Conservation (phyloP, 192 early-diverging fungal species). For the Entomortierella lignicola region DNA sequence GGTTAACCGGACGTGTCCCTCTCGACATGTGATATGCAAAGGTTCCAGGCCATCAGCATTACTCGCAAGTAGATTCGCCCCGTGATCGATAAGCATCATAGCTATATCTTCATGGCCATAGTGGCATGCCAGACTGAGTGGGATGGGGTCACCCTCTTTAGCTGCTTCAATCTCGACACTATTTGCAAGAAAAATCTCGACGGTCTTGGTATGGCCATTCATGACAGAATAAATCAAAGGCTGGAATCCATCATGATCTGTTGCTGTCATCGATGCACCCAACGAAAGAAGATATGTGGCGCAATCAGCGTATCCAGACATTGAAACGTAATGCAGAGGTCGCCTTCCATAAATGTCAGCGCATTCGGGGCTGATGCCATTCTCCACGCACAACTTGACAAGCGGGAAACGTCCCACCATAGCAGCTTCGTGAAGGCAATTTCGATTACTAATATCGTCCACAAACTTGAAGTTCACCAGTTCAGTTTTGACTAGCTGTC, state of each 20-base stretch:
- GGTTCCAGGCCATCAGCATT: constrained; percentile 89
- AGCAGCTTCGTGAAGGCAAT: constrained; percentile 89
- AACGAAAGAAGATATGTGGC: constrained; percentile 67
- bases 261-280: constrained; percentile 63
- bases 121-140: constrained; percentile 89
- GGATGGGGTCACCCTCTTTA: constrained; percentile 70
- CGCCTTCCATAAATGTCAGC: constrained; percentile 90
- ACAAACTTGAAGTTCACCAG: constrained; percentile 82
- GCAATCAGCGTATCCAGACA: constrained; percentile 86
- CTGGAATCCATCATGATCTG: constrained; percentile 91
- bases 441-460: constrained; percentile 95
- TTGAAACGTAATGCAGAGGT: constrained; percentile 93
- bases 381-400: constrained; percentile 66
- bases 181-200: constrained; percentile 76
- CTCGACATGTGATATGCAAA: constrained; percentile 88
- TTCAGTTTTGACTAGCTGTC: constrained; percentile 69
- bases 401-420: constrained; percentile 80
- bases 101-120: constrained; percentile 92
- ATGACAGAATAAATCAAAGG: constrained; percentile 90
- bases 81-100: constrained; percentile 76
- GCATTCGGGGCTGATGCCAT: constrained; percentile 62
- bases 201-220: constrained; percentile 81
- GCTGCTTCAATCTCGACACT: constrained; percentile 72
- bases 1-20: constrained; percentile 80
- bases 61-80: constrained; percentile 73